Evolutionary conservation across 176 grass and related monocot species (phyloP).

Genomic region (Oryza glaberrima): DNA sequence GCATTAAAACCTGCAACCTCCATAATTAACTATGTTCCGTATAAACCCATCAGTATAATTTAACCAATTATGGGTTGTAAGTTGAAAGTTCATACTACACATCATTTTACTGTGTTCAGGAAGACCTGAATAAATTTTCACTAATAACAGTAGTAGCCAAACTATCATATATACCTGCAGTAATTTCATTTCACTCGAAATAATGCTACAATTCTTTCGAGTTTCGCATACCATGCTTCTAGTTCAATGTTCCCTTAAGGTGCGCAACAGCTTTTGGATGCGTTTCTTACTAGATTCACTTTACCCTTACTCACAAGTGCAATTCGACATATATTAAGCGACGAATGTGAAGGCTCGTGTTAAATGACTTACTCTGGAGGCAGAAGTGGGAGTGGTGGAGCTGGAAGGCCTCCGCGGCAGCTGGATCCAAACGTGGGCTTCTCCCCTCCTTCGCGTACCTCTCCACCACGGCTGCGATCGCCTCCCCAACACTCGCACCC

Average conservation of each 20-base stretch:
- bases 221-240: not conserved
- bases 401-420: conserved; percentile 46
- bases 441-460: conserved; percentile 75
- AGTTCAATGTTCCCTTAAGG: not conserved
- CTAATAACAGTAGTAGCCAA: not conserved
- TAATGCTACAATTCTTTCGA: not conserved
- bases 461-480: conserved; percentile 66
- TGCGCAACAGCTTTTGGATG: not conserved
- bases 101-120: not conserved
- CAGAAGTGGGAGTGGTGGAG: conserved; percentile 86
- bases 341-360: not conserved
- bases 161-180: not conserved
- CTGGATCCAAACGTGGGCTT: conserved; percentile 58
- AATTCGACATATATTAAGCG: not conserved
- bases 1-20: not conserved
- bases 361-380: conserved; percentile 67
- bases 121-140: not conserved
- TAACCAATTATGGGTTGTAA: not conserved
- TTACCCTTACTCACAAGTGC: not conserved
- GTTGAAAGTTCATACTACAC: not conserved
- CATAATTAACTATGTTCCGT: not conserved
- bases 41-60: not conserved
- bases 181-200: not conserved
- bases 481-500: conserved; percentile 64
- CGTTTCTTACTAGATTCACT: not conserved